Conservation (phyloP, 164 flowering plant species). For the Buxus sempervirens region DNA sequence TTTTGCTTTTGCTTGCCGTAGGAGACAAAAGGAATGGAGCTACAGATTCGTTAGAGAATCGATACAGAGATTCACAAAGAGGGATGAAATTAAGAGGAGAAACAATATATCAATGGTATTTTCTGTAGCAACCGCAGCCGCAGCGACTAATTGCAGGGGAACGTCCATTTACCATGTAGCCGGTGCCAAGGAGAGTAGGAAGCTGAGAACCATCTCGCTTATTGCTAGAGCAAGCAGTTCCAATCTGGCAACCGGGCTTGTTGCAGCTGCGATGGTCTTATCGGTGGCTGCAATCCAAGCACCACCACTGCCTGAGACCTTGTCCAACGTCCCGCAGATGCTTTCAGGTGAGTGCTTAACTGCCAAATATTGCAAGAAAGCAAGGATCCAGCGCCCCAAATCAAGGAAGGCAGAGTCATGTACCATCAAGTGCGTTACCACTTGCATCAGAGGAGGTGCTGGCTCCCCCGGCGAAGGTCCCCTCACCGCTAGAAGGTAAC, state of each 20-base stretch:
- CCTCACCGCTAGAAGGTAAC: constrained; percentile 60
- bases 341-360: constrained; percentile 52
- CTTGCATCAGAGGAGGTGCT: constrained; percentile 82
- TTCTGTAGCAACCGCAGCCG: not conserved
- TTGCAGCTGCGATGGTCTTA: constrained; percentile 29
- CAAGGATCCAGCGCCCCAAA: constrained; percentile 71
- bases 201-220: not conserved
- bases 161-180: not conserved
- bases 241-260: constrained; percentile 13
- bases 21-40: too few relatives aligned
- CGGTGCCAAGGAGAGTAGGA: not conserved
- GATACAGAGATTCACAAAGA: too few relatives aligned
- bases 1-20: too few relatives aligned
- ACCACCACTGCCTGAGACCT: constrained; percentile 39
- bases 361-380: constrained; percentile 40
- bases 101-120: too few relatives aligned
- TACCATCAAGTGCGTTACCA: constrained; percentile 69
- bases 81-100: too few relatives aligned
- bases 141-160: not conserved
- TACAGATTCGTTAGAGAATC: too few relatives aligned
- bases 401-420: constrained; percentile 78
- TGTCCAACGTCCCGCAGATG: constrained; percentile 64
- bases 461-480: constrained; percentile 97
- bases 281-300: constrained; percentile 9
- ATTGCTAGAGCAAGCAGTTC: not conserved